Evolutionary conservation across 495 filamentous ascomycete species (phyloP), one percentile per base, ranked within the genome.

Genomic region (Cercophora newfieldiana): DNA sequence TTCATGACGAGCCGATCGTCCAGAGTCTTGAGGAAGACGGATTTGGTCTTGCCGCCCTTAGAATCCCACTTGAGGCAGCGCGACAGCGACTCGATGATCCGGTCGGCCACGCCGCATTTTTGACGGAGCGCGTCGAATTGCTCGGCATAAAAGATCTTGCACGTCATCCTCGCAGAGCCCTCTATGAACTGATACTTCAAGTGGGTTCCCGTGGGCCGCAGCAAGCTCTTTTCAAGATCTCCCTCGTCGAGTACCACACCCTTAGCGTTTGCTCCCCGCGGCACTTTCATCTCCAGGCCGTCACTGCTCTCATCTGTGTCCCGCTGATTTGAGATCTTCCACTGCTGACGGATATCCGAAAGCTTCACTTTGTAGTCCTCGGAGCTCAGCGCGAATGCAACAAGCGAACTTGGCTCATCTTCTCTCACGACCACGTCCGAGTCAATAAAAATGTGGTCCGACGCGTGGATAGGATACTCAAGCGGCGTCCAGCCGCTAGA

Each of bases 31-130:
- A 99, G 79, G 71, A 99, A 99, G n/a, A 99, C 87, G 1, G 93
- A 96, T 73, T 97, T 97, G 16, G 94, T 97, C 78, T 99, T 99
- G 59, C 95, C 95, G 53, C 95, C 95, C 75, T 97, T 97, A 16
- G 92, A 97, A 74, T 99, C 95, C 94, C 94, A 99, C 74, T 98
- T 97, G 22, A 94, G 82, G 78, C 96, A 98, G 18, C 96, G 88
- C 28, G 94, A 97, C 22, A 99, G 78, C 4, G 93, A 97, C 75
- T 99, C 95, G 31, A 97, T 89, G 65, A 98, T 96, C 29, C 95
- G 91, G 73, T 97, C 92, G 10, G 91, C 87, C 19, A 96, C 91
- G 10, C 94, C 95, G 67, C 93, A 97, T 75, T 97, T 96, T 59
- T 91, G 86, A 25, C 96, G 88, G 3, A 99, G 81, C 0, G 95